Evolutionary conservation across 768 basidiomycete species (phyloP), one percentile per base, ranked within the genome.

Genomic region (Amanita rubescens): DNA sequence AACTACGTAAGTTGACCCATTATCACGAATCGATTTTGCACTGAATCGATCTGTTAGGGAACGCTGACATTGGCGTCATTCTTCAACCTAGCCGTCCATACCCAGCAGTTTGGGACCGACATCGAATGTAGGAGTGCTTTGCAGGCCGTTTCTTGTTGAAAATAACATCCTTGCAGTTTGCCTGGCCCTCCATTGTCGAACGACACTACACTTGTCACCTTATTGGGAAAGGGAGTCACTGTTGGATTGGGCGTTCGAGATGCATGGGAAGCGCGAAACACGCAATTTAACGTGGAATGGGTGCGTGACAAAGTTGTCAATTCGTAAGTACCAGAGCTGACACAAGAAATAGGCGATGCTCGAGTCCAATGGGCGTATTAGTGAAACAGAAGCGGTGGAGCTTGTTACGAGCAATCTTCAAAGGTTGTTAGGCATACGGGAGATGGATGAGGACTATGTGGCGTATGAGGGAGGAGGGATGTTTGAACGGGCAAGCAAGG

Each of bases 241-340:
- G 84, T 91, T n/a, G 89, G 80, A 17, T 62, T 92, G 47, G 87
- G 85, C 15, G 73, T 84, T 32, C 68, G 71, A 34, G 81, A 85
- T 56, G 80, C 81, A 27, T 90, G 84, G 84, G 74, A 78, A 55
- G 87, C 87, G 34, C 78, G 84, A 39, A 89, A 86, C 59, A 80
- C 82, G 11, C 78, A 87, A 9, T 86, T 90, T 60, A 88, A 93
- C 58, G 71, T 82, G 17, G 81, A 81, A 64, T 94, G 90, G 91
- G 87, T 87, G 57, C 61, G 80, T 71, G 24, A 2, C 14, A 9
- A 25, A 25, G 15, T 30, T 27, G 17, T 12, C 19, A 24, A n/a
- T 33, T 39, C 15, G 48, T 48, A 37, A 25, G 24, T 47, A 34
- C 49, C 35, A 22, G 22, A 49, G 43, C 32, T 53, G 51, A 51